Evolutionary conservation across 148 eudicot species (phyloP).

Genomic region (Persicaria maculosa): DNA sequence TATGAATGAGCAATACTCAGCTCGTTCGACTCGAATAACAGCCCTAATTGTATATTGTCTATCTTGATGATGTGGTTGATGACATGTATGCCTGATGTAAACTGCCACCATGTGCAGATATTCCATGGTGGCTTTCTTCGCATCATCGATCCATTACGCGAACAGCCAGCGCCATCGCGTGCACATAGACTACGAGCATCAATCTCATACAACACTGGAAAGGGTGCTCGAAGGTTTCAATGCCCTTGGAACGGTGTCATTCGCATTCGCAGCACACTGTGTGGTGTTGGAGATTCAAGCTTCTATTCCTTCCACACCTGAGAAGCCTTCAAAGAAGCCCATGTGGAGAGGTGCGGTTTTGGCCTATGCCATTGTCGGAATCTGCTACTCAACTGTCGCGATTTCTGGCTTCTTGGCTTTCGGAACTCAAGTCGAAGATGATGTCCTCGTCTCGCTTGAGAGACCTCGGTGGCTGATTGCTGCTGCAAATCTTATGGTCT

Average conservation of each 20-base stretch:
- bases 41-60: background rate
- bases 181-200: background rate
- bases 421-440: constrained; percentile 30
- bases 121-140: background rate
- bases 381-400: constrained; percentile 30
- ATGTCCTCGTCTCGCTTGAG: constrained; percentile 31
- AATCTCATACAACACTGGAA: constrained; percentile 10
- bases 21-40: too few relatives aligned
- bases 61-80: background rate
- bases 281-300: constrained; percentile 39
- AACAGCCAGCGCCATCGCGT: background rate
- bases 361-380: constrained; percentile 25
- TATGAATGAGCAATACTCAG: too few relatives aligned
- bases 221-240: constrained; percentile 27
- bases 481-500: constrained; percentile 32
- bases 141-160: background rate
- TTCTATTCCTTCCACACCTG: constrained; percentile 31
- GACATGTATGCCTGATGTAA: background rate
- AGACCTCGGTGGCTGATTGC: constrained; percentile 28
- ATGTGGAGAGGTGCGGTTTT: constrained; percentile 33
- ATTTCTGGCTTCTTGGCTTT: constrained; percentile 32
- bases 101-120: background rate
- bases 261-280: constrained; percentile 36
- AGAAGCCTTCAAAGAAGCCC: constrained; percentile 33
- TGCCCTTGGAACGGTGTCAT: constrained; percentile 32